Base-by-base conservation (phyloP, 345 rosid genomes). In the Populus deltoides region DNA sequence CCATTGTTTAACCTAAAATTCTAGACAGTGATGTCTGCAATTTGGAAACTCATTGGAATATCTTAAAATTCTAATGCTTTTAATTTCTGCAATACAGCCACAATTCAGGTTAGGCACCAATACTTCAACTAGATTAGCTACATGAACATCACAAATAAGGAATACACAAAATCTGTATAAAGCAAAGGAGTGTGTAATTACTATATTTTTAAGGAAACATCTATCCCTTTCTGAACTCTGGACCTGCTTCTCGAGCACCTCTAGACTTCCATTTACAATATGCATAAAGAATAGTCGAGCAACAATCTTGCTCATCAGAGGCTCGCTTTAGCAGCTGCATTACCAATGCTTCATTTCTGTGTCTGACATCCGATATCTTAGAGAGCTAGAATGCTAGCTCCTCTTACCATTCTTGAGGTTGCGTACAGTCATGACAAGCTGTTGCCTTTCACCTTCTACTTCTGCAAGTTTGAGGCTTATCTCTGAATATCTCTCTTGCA, bases 371-470 rank as follows among this genome's bases (percentile, higher is more conserved):
- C 33, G 29, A 38, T 25, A 36, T 61, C 75, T 25, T 62, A 69
- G 33, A 68, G 27, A 57, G 62, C 10, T 8, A 49, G 57, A 62
- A 45, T 61, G 82, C 75, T 80, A 80, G 65, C 39, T 73, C 63
- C 84, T 91, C 88, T 89, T 92, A 71, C 90, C 89, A 77, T 92
- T 90, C 84, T 91, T 92, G 71, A 92, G 94, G 86, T 92, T 97
- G 71, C 94, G 84, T 68, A 94, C 90, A 5, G 92, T 89, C 97
- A 97, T 94, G 76, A 97, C 95, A 74, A 97, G 97, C 81, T 90
- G 90, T 74, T 94, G 97, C 83, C 99, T 90, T 87, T 94, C 97
- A 47, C 98, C 92, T 90, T 94, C 98, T 12, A 94, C 99, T 83
- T 88, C 95, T 73, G 98, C 99, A 83, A 95, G 93, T 79, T 83